A percentile compares a stretch with the other conserved stretches of the same genome.
Evolutionary conservation across 176 grass and related monocot genomes (phyloP).

Genomic region (Tillandsia fasciculata): DNA sequence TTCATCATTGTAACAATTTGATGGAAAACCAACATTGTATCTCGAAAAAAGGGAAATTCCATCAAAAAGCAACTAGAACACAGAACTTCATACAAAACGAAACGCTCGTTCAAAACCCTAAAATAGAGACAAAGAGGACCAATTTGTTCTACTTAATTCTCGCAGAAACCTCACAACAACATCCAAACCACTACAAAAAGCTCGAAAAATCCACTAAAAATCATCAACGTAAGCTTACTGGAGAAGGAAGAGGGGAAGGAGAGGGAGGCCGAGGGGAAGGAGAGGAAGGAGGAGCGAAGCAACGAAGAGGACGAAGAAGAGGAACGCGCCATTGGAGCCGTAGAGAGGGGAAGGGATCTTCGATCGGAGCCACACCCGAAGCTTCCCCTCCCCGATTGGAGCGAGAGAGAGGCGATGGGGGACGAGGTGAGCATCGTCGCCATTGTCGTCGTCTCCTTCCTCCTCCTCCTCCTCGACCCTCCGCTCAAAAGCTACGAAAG

Average conservation of each 20-base stretch:
- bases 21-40: no score
- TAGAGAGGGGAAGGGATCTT: constrained; percentile 13
- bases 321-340: background rate
- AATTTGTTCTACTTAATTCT: no score
- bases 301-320: constrained; percentile 20
- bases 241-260: constrained; percentile 42
- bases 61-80: no score
- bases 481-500: no score
- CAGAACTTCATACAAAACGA: no score
- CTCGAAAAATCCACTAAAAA: no score
- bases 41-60: no score
- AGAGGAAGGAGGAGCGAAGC: constrained; percentile 39
- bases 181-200: no score
- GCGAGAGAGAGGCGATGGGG: constrained; percentile 40
- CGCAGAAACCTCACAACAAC: no score
- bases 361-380: constrained; percentile 1
- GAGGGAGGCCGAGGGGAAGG: constrained; percentile 37
- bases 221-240: constrained; percentile 19
- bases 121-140: no score
- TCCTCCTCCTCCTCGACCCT: background rate
- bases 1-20: no score
- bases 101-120: no score
- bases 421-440: constrained; percentile 1
- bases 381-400: constrained; percentile 38
- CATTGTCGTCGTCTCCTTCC: constrained; percentile 32